Percentiles rank a stretch among this genome's conserved stretches.
These are phyloP conservation scores for Bipolaris zeicola DNA, from an alignment of 2,329 filamentous ascomycete genomes.

Conservation along the genomic window DNA sequence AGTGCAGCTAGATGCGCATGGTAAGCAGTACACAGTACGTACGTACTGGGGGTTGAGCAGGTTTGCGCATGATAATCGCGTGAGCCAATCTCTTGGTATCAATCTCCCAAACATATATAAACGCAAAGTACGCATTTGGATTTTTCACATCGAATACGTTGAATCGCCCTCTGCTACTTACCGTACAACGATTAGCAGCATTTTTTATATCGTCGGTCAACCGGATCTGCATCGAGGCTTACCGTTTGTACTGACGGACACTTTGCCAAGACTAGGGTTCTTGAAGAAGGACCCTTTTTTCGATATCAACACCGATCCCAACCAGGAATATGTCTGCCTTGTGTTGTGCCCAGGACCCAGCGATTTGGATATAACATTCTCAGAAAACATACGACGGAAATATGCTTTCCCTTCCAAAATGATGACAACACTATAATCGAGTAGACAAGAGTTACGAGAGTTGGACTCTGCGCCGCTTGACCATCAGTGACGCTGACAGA, in stretches of 20 bases:
- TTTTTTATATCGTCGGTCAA: conserved; percentile 42
- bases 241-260: conserved; percentile 50
- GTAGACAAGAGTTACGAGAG: conserved; percentile 35
- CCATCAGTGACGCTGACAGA: too few species aligned
- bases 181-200: conserved; percentile 37
- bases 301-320: conserved; percentile 17
- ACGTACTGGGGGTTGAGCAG: conserved; percentile 22
- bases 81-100: not conserved
- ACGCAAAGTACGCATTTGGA: conserved; percentile 24
- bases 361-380: conserved; percentile 46
- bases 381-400: conserved; percentile 38
- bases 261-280: conserved; percentile 48
- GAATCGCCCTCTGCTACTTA: conserved; percentile 41
- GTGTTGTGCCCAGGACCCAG: conserved; percentile 48
- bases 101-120: conserved; percentile 20
- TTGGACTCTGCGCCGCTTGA: too few species aligned
- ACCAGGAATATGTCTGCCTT: conserved; percentile 42
- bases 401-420: conserved; percentile 34
- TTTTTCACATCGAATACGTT: conserved; percentile 35
- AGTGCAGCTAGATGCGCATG: conserved; percentile 21
- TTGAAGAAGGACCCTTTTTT: conserved; percentile 32
- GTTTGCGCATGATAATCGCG: conserved; percentile 28
- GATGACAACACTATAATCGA: conserved; percentile 27
- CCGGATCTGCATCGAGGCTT: conserved; percentile 47
- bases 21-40: conserved; percentile 18